These are phyloP conservation scores for Salix caprea DNA, from an alignment of 345 rosid genomes.

Conservation along the genomic window DNA sequence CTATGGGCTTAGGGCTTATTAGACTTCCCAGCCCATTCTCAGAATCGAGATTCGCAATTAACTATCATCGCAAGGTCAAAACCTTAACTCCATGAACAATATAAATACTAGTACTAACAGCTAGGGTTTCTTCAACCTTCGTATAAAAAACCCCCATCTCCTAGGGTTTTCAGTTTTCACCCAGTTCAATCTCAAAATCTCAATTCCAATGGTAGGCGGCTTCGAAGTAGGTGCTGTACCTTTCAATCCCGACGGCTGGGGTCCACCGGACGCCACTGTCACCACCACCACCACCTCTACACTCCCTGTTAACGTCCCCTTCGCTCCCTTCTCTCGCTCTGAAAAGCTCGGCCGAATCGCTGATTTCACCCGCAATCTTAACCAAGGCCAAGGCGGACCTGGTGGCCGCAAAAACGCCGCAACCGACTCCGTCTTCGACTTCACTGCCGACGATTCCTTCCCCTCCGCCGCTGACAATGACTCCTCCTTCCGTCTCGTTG, in stretches of 20 bases:
- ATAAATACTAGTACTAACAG: not conserved
- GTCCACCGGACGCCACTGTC: slow-evolving; percentile 59
- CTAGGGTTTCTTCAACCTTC: not conserved
- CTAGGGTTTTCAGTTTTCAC: not conserved
- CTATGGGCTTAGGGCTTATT: too few species aligned
- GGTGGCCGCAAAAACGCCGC: slow-evolving; percentile 29
- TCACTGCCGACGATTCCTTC: slow-evolving; percentile 78
- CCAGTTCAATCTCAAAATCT: not conserved
- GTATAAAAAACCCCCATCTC: not conserved
- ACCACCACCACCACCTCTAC: slow-evolving; percentile 33
- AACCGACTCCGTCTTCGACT: slow-evolving; percentile 64
- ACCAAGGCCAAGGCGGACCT: slow-evolving; percentile 10
- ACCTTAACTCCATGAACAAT: not conserved
- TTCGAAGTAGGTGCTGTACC: slow-evolving; percentile 76
- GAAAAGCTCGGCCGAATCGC: slow-evolving; percentile 94
- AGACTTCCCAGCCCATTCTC: too few species aligned
- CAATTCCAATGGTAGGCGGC: slow-evolving; percentile 26
- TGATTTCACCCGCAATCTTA: slow-evolving; percentile 70
- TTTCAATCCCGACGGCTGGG: slow-evolving; percentile 92
- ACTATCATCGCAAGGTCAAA: not conserved
- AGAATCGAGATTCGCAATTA: not conserved
- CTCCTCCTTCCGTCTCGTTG: slow-evolving; percentile 83
- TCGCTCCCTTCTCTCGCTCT: slow-evolving; percentile 81
- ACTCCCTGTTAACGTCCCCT: slow-evolving; percentile 62
- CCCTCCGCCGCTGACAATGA: slow-evolving; percentile 58